Base-by-base conservation (phyloP, 164 flowering plant species). In the Chloranthus sessilifolius region DNA sequence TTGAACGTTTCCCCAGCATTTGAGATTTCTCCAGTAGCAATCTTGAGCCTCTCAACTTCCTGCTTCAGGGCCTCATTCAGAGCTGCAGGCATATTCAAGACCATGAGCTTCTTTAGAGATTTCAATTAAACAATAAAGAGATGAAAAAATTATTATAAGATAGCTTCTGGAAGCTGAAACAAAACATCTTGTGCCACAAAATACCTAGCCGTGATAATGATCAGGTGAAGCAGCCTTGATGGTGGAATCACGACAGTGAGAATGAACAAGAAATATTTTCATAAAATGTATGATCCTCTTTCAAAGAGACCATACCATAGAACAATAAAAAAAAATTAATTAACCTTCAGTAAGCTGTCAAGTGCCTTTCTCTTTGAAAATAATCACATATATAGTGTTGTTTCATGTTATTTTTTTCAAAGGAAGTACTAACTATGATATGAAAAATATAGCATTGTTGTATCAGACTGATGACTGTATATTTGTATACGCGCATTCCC, bases 41-140 rank as follows among this genome's bases (percentile, higher is more conserved):
- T 38, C 66, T 77, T 83, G 38, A 86, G 86, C 62, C 88, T 74
- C 67, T 81, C 88, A 5, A 86, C 86, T 72, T 86, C 95, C 61
- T 78, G 81, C 75, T 79, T 86, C 53, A 86, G 71, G 3, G 95
- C 88, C 43, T 86, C 91, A 64, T 83, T 86, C 45, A 86, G 55
- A 61, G 88, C 86, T 83, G 80, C 56, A 60, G n/a, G 30, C 24
- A 12, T 25, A 4, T 38, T 23, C 27, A 43, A 46, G 5, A 33
- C n/a, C 30, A 36, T 33, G 24, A 47, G 39, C 24, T 12, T 20
- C 41, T 3, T 14, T 10, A 49, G 22, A 31, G 38, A 28, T 28
- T 30, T n/a, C 15, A 10, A 16, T 6, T 17, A 40, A 9, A 6
- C 7, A 6, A 40, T 40, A 40, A 40, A 17, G n/a, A 40, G n/a